These are phyloP conservation scores for Podila epicladia DNA, from an alignment of 192 early-diverging fungal species.

Conservation along the genomic window DNA sequence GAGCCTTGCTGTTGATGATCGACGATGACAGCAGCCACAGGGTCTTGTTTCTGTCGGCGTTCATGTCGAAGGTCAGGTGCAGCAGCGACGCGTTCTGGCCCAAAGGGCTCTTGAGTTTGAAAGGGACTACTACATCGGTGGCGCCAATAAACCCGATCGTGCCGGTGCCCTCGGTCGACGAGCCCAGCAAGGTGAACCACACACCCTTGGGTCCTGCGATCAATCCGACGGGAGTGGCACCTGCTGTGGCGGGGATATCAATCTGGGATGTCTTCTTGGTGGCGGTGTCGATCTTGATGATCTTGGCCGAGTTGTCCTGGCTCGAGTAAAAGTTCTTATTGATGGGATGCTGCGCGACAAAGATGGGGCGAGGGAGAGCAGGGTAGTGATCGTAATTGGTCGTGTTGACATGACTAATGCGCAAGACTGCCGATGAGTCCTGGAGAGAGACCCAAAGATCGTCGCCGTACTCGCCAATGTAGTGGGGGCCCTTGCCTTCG, in stretches of 20 bases:
- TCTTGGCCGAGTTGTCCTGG: conserved; percentile 14
- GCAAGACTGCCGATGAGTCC: conserved; percentile 20
- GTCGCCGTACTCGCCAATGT: conserved; percentile 29
- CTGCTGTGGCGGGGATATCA: neutral
- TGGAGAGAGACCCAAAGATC: conserved; percentile 32
- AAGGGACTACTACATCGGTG: conserved; percentile 4
- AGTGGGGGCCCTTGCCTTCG: conserved; percentile 24
- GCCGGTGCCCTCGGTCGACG: conserved; percentile 13
- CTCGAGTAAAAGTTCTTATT: conserved; percentile 24
- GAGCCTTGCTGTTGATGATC: conserved; percentile 31
- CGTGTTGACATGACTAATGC: conserved; percentile 14
- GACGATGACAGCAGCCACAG: conserved; percentile 43
- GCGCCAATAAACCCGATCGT: conserved; percentile 22
- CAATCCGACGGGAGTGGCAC: conserved; percentile 29
- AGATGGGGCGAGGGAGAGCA: conserved; percentile 12
- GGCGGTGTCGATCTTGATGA: conserved; percentile 31
- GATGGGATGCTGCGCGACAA: conserved; percentile 25
- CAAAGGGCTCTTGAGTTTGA: conserved; percentile 1
- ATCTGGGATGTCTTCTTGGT: conserved; percentile 9
- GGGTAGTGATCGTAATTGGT: conserved; percentile 11
- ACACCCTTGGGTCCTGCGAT: conserved; percentile 26
- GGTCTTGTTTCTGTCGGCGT: neutral
- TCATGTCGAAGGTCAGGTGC: conserved; percentile 28
- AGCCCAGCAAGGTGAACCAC: conserved; percentile 33
- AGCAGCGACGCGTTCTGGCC: conserved; percentile 16